Evolutionary conservation across 495 filamentous ascomycete genomes (phyloP).

Genomic region (Chaetomium fimeti): DNA sequence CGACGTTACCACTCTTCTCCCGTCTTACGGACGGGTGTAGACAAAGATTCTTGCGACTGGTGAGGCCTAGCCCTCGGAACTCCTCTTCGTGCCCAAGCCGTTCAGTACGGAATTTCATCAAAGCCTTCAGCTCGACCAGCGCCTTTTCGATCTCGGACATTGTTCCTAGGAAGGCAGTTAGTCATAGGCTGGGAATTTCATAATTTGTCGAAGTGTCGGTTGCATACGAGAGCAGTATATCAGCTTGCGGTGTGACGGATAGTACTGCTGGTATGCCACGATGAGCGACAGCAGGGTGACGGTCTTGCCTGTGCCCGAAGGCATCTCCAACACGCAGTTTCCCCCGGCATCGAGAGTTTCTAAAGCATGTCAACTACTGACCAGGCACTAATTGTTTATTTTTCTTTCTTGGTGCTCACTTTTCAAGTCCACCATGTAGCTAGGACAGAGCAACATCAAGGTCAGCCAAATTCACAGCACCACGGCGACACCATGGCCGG

Average conservation of each 20-base stretch:
- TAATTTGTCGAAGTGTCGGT: not conserved
- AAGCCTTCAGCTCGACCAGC: constrained; percentile 79
- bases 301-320: constrained; percentile 98
- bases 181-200: not conserved
- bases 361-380: constrained; percentile 26
- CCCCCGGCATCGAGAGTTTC: constrained; percentile 89
- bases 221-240: constrained; percentile 92
- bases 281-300: constrained; percentile 94
- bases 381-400: not conserved
- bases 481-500: not conserved
- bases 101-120: constrained; percentile 91
- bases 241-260: constrained; percentile 85
- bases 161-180: constrained; percentile 47
- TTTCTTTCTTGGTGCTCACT: constrained; percentile 42
- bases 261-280: constrained; percentile 90
- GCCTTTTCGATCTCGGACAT: constrained; percentile 98
- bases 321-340: constrained; percentile 99
- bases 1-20: constrained; percentile 90
- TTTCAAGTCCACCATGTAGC: constrained; percentile 99
- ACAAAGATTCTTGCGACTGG: constrained; percentile 96
- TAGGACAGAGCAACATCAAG: constrained; percentile 26
- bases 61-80: constrained; percentile 86
- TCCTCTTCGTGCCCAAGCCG: constrained; percentile 87
- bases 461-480: constrained; percentile 2
- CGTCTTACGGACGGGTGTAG: constrained; percentile 91